Evolutionary conservation across 495 filamentous ascomycete species (phyloP).

Genomic region (Margaritispora aquatica): DNA sequence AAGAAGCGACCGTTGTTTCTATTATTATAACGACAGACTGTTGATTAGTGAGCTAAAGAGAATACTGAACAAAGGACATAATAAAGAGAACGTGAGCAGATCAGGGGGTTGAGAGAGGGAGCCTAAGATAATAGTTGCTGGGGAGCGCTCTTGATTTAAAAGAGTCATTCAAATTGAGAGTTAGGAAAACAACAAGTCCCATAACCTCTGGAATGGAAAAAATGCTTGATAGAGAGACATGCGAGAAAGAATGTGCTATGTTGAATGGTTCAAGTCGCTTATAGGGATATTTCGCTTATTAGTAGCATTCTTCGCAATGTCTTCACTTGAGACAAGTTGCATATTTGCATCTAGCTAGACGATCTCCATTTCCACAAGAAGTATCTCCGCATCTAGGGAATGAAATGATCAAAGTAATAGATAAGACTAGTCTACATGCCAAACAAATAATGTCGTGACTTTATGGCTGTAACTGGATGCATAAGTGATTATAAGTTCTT

Average conservation of each 20-base stretch:
- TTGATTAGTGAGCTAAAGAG: no score
- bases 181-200: no score
- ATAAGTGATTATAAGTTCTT: background rate
- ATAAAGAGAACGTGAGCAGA: no score
- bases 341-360: background rate
- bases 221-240: background rate
- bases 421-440: background rate
- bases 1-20: no score
- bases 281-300: background rate
- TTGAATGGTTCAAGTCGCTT: background rate
- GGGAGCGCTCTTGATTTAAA: no score
- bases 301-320: background rate
- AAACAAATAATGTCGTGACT: background rate
- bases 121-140: no score
- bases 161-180: background rate
- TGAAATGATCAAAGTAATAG: background rate
- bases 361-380: background rate
- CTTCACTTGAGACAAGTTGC: background rate
- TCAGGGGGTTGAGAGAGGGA: no score
- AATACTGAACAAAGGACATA: no score
- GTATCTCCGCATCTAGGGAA: background rate
- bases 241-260: no score
- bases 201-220: no score
- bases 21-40: no score
- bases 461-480: background rate